Evolutionary conservation across 805 yeast genomes (phyloP), one percentile per base, ranked within the genome.

Genomic region (Saccharomyces eubayanus): DNA sequence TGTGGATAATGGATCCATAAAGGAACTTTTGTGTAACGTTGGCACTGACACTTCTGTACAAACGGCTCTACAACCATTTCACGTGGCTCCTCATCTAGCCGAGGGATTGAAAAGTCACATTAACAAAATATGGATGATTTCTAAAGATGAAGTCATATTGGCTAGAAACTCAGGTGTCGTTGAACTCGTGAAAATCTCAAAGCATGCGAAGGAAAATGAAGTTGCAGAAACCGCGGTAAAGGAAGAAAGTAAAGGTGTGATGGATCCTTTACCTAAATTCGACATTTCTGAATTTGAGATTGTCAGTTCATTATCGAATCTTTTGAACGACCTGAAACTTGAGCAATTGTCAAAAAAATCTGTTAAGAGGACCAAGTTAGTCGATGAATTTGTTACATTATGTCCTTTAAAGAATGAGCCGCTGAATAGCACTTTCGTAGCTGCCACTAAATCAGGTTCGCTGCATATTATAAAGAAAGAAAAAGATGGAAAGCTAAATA

Each of bases 1-100:
- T 16, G 86, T 81, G 56, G 91, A 86, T 60, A 77, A 80, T 1
- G 90, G 91, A 0, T 74, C 80, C 5, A 59, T 84, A 52, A 85
- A 85, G 61, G 89, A 84, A 63, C 72, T 88, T 8, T 63, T 76
- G 5, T 89, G 89, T 60, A 66, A 72, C 20, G 72, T 77, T 51
- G 92, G 91, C 0, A 84, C 92, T 0, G 95, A 91, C 62, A 89
- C 96, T 2, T 86, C 96, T 5, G 74, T 76, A 46, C 82, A 84
- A 62, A 78, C 79, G 31, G 85, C 85, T 0, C 69, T 73, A 11
- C 87, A 84, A 63, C 95, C 96, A 0, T 76, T 74, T 50, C 70
- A 79, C 21, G 74, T 84, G 11, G 74, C 71, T 47, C 71, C 77
- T 27, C 74, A 75, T 51, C 69, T 76, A 49, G 65, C 68, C 5